phyloP scores from a whole-genome alignment of 2,329 filamentous ascomycete species.

The Allantophomopsis cytisporea region DNA sequence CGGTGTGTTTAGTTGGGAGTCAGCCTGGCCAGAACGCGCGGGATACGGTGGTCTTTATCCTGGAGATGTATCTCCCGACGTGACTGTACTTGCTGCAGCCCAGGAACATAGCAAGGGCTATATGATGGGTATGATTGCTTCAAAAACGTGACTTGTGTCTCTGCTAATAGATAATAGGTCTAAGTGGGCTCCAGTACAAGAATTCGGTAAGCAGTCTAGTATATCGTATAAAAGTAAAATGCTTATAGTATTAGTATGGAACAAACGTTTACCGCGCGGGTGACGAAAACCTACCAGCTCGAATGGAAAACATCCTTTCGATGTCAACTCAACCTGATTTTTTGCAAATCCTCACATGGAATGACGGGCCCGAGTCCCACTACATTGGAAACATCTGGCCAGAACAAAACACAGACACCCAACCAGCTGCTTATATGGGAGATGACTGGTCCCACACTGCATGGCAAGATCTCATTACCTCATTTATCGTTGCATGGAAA shows the following conservation, averaged over 20 bases:
- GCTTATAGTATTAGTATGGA: too few species aligned
- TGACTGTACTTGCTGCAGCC: slow-evolving; percentile 11
- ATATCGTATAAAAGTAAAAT: too few species aligned
- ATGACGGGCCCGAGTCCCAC: slow-evolving; percentile 21
- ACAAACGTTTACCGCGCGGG: slow-evolving; percentile 16
- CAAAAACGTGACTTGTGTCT: not conserved
- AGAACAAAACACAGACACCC: slow-evolving; percentile 9
- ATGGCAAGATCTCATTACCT: slow-evolving; percentile 10
- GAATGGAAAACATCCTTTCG: slow-evolving; percentile 21
- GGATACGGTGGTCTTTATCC: slow-evolving; percentile 9
- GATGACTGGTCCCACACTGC: slow-evolving; percentile 13
- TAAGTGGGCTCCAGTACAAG: slow-evolving; percentile 10
- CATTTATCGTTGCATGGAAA: slow-evolving; percentile 21
- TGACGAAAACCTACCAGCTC: slow-evolving; percentile 19
- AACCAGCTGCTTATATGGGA: slow-evolving; percentile 18
- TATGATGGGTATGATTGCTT: slow-evolving; percentile 16
- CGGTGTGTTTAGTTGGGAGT: slow-evolving; percentile 24
- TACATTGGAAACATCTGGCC: slow-evolving; percentile 20
- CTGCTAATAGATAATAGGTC: not conserved
- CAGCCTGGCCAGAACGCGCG: slow-evolving; percentile 17
- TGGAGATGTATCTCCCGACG: slow-evolving; percentile 14
- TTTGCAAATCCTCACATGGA: slow-evolving; percentile 21
- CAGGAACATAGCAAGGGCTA: slow-evolving; percentile 17
- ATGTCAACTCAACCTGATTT: slow-evolving; percentile 15
- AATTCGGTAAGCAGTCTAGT: not conserved